phyloP scores from a whole-genome alignment of 2,329 filamentous ascomycete genomes.

The Colletotrichum sp. region DNA sequence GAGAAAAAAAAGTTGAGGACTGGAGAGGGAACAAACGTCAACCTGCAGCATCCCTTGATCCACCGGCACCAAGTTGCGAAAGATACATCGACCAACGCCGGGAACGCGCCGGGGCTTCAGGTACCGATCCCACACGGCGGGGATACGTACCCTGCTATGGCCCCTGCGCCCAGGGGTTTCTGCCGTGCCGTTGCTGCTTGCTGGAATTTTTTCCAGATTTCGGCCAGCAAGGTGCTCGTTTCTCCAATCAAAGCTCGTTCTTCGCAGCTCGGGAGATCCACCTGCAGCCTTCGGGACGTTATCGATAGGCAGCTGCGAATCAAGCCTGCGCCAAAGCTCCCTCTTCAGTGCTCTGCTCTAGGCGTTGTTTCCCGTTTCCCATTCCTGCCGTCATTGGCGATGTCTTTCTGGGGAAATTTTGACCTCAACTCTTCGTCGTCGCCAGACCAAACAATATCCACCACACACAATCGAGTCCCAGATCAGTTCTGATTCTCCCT shows the following conservation, averaged over 20 bases:
- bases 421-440: not conserved
- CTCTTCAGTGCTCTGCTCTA: not conserved
- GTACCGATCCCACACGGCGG: not conserved
- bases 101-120: not conserved
- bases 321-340: not conserved
- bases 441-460: not conserved
- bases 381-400: not conserved
- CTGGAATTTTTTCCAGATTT: conserved; percentile 1
- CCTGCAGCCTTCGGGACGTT: conserved; percentile 12
- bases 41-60: not conserved
- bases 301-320: conserved; percentile 1
- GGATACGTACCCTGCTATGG: not conserved
- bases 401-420: not conserved
- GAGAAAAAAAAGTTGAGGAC: conserved; percentile 1
- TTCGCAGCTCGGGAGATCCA: not conserved
- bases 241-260: not conserved
- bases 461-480: not conserved
- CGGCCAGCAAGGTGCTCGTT: not conserved
- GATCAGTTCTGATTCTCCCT: not conserved
- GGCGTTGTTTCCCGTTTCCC: not conserved
- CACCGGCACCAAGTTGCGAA: not conserved
- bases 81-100: not conserved
- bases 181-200: not conserved
- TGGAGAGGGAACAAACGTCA: conserved; percentile 6
- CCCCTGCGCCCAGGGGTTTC: not conserved